These are phyloP conservation scores for Ligustrum vulgare DNA, from an alignment of 257 asterid genomes.

Conservation along the genomic window DNA sequence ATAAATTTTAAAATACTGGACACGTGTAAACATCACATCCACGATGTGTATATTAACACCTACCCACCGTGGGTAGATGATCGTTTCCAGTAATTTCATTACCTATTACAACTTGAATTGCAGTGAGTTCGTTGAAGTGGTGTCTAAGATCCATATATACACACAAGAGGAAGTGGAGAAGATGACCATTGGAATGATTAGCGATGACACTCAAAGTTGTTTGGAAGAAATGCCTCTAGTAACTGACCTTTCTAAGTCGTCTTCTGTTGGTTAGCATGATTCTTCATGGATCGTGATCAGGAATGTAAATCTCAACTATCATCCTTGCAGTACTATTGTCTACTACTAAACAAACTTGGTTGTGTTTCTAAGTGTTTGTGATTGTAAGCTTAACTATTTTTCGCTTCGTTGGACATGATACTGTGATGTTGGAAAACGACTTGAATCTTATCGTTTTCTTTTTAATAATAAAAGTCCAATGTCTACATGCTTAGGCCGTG, in stretches of 20 bases:
- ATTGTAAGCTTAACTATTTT: not conserved
- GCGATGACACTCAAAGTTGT: constrained; percentile 91
- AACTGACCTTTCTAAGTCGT: constrained; percentile 64
- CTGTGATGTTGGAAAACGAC: not conserved
- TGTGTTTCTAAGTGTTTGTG: not conserved
- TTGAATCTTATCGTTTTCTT: not conserved
- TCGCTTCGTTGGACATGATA: not conserved
- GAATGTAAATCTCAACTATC: constrained; percentile 33
- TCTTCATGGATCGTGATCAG: constrained; percentile 48
- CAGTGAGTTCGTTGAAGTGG: constrained; percentile 90
- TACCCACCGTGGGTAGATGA: too few relatives aligned
- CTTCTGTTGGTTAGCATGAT: constrained; percentile 78
- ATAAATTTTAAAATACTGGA: too few relatives aligned
- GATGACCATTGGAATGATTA: constrained; percentile 67
- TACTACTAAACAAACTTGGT: constrained; percentile 19
- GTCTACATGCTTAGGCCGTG: not conserved
- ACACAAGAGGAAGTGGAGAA: constrained; percentile 92
- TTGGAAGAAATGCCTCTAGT: constrained; percentile 75
- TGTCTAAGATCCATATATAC: constrained; percentile 78
- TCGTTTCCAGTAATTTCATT: too few relatives aligned
- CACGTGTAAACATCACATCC: too few relatives aligned
- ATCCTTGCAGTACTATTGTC: constrained; percentile 4
- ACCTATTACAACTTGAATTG: constrained; percentile 16
- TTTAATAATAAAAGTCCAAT: not conserved
- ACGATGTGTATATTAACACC: too few relatives aligned